Conservation (phyloP, 148 eudicot species). For the Camellia sinensis region DNA sequence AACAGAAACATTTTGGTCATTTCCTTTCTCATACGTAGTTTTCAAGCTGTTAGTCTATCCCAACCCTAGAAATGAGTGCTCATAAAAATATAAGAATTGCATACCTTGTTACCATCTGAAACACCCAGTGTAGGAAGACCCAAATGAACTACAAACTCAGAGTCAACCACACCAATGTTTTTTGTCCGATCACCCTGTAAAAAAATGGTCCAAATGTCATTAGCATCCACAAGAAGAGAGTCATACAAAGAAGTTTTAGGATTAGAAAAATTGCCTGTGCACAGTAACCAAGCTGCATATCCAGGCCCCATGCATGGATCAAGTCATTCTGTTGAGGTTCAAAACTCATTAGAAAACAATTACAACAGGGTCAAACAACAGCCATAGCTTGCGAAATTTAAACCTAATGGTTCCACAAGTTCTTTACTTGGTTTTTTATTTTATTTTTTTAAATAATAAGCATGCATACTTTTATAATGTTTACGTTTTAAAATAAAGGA, state of each 20-base stretch:
- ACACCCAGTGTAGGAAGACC: constrained; percentile 83
- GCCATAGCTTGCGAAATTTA: background rate
- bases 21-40: background rate
- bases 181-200: constrained; percentile 75
- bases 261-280: constrained; percentile 53
- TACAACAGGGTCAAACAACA: background rate
- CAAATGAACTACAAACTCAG: constrained; percentile 77
- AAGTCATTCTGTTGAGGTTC: constrained; percentile 72
- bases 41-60: background rate
- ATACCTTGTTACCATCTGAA: constrained; percentile 31
- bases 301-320: constrained; percentile 98
- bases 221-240: background rate
- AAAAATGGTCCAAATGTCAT: background rate
- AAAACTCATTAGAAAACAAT: background rate
- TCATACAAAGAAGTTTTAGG: background rate
- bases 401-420: too few relatives aligned
- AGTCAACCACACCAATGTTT: constrained; percentile 89
- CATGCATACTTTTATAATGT: too few relatives aligned
- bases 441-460: too few relatives aligned
- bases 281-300: constrained; percentile 87
- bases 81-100: constrained; percentile 1
- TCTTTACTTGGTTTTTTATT: too few relatives aligned
- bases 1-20: too few relatives aligned
- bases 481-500: too few relatives aligned
- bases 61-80: background rate